These are phyloP conservation scores for Alternaria atra DNA, from an alignment of 2,329 filamentous ascomycete genomes.

Conservation along the genomic window DNA sequence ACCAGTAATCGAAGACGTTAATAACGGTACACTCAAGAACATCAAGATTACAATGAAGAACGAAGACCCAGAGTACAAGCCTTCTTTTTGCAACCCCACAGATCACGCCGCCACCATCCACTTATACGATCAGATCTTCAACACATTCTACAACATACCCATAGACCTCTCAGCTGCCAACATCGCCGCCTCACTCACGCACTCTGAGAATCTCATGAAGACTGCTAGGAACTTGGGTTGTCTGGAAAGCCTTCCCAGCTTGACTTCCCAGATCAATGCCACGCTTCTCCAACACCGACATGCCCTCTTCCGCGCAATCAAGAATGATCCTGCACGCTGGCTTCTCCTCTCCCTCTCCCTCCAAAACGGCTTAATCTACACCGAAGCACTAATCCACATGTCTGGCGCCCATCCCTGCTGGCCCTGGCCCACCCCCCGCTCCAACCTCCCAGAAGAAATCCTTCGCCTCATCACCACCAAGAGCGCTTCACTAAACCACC, in stretches of 20 bases:
- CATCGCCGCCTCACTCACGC: slow-evolving; percentile 25
- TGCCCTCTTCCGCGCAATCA: slow-evolving; percentile 42
- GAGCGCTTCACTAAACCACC: slow-evolving; percentile 19
- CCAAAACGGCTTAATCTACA: slow-evolving; percentile 42
- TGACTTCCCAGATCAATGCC: slow-evolving; percentile 34
- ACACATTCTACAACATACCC: slow-evolving; percentile 35
- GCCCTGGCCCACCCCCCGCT: slow-evolving; percentile 26
- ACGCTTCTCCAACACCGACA: slow-evolving; percentile 34
- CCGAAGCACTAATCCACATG: slow-evolving; percentile 50
- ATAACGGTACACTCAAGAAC: not conserved
- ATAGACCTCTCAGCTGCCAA: slow-evolving; percentile 27
- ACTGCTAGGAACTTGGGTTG: slow-evolving; percentile 37
- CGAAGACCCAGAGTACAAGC: not conserved
- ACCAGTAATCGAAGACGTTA: not conserved
- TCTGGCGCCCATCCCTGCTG: slow-evolving; percentile 39
- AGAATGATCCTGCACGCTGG: slow-evolving; percentile 44
- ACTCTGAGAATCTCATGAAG: slow-evolving; percentile 38
- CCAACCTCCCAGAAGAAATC: slow-evolving; percentile 15
- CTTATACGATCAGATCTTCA: slow-evolving; percentile 35
- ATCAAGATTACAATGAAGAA: not conserved
- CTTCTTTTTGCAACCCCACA: not conserved
- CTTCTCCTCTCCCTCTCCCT: slow-evolving; percentile 41
- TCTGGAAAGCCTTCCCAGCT: slow-evolving; percentile 10
- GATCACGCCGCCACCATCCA: not conserved
- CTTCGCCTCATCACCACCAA: slow-evolving; percentile 25